phyloP scores from a whole-genome alignment of 306 rosid genomes.

The Pyrus betulifolia region DNA sequence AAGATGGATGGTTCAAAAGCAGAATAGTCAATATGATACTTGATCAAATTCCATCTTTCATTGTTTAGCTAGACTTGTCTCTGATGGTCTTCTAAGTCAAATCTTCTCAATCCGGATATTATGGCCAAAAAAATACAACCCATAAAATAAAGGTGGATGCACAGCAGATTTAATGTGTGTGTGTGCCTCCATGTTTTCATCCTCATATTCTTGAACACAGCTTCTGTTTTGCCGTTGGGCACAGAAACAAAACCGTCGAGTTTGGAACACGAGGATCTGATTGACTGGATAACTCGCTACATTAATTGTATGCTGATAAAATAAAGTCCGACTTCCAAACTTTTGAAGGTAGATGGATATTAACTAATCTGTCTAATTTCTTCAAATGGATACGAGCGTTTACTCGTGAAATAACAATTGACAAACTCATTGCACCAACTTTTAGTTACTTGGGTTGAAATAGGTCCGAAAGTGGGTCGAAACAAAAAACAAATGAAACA shows the following conservation, averaged over 20 bases:
- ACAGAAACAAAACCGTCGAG: no score
- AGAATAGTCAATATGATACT: not conserved
- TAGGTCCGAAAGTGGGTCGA: not conserved
- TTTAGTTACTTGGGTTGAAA: not conserved
- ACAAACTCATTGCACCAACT: not conserved
- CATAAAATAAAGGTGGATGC: not conserved
- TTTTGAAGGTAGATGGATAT: no score
- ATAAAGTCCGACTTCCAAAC: no score
- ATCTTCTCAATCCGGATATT: not conserved
- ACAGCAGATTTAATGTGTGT: not conserved
- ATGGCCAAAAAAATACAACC: not conserved
- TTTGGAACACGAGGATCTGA: no score
- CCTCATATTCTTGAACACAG: not conserved
- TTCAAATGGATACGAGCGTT: not conserved
- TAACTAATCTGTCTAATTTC: not conserved
- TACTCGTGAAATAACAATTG: not conserved
- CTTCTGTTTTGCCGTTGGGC: not conserved
- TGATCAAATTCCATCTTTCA: not conserved
- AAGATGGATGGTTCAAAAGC: conserved; percentile 12
- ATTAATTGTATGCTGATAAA: no score
- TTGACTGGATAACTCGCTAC: no score
- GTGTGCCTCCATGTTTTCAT: not conserved
- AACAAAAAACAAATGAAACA: not conserved
- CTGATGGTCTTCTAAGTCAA: not conserved
- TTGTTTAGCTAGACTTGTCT: conserved; percentile 1